These are phyloP conservation scores for Penicillium canariense DNA, from an alignment of 495 filamentous ascomycete genomes.

Conservation along the genomic window DNA sequence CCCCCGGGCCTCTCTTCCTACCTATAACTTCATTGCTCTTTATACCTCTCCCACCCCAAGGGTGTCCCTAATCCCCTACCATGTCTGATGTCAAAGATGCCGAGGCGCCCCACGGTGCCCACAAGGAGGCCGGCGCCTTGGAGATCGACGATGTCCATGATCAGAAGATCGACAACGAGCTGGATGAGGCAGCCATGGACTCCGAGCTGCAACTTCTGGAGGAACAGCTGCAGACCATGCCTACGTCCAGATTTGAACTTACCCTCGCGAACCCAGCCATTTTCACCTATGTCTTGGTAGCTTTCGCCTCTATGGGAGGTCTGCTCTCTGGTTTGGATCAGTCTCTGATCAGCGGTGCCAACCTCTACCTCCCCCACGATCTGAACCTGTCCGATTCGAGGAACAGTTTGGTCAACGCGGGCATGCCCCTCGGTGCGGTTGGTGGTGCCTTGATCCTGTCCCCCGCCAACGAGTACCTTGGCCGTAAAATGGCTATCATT, in stretches of 20 bases:
- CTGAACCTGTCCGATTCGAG: constrained; percentile 42
- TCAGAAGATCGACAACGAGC: constrained; percentile 19
- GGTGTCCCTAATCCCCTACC: constrained; percentile 2
- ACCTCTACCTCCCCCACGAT: constrained; percentile 52
- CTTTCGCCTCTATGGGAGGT: constrained; percentile 61
- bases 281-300: constrained; percentile 61
- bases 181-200: constrained; percentile 39
- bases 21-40: constrained; percentile 1
- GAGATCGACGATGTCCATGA: constrained; percentile 33
- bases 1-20: neutral
- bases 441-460: constrained; percentile 57
- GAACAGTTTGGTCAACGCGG: constrained; percentile 55
- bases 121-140: constrained; percentile 28
- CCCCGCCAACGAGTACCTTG: constrained; percentile 57
- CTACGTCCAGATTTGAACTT: constrained; percentile 30
- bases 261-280: constrained; percentile 36
- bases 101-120: constrained; percentile 25
- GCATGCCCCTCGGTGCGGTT: constrained; percentile 60
- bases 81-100: constrained; percentile 36
- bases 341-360: constrained; percentile 59
- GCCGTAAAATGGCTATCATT: constrained; percentile 59
- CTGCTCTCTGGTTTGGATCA: constrained; percentile 62
- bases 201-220: constrained; percentile 36
- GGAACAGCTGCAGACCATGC: constrained; percentile 26
- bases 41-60: neutral